These are phyloP conservation scores for Seminavis robusta DNA, from an alignment of 108 stramenopile genomes.

Conservation along the genomic window DNA sequence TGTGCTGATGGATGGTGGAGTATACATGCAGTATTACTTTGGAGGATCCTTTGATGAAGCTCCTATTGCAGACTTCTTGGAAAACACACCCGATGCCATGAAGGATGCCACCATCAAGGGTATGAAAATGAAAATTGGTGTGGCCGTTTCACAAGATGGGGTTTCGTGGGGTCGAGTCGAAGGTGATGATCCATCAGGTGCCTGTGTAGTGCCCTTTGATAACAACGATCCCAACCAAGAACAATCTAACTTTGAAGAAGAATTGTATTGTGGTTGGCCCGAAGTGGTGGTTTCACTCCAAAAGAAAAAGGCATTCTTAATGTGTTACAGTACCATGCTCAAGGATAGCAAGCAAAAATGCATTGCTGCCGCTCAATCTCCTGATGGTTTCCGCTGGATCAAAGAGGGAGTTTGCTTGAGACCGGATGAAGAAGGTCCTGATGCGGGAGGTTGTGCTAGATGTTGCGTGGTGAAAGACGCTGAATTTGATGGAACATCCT, in stretches of 20 bases:
- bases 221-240: constrained; percentile 36
- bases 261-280: constrained; percentile 91
- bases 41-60: constrained; percentile 86
- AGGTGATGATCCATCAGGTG: constrained; percentile 80
- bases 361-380: constrained; percentile 71
- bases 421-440: constrained; percentile 56
- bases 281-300: constrained; percentile 69
- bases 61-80: constrained; percentile 43
- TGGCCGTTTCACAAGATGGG: constrained; percentile 90
- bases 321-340: constrained; percentile 92
- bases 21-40: constrained; percentile 91
- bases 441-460: constrained; percentile 77
- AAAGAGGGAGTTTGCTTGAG: constrained; percentile 65
- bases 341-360: constrained; percentile 75
- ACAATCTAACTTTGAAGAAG: constrained; percentile 45
- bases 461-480: constrained; percentile 70
- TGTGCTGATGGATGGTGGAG: constrained; percentile 78
- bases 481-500: constrained; percentile 38
- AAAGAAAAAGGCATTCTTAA: constrained; percentile 62
- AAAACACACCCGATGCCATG: constrained; percentile 22
- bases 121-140: constrained; percentile 88
- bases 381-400: constrained; percentile 81
- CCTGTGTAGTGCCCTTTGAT: constrained; percentile 70
- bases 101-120: constrained; percentile 70
- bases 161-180: constrained; percentile 82